These are phyloP conservation scores for Pestalotiopsis sp. DNA, from an alignment of 2,329 filamentous ascomycete species.

Conservation along the genomic window DNA sequence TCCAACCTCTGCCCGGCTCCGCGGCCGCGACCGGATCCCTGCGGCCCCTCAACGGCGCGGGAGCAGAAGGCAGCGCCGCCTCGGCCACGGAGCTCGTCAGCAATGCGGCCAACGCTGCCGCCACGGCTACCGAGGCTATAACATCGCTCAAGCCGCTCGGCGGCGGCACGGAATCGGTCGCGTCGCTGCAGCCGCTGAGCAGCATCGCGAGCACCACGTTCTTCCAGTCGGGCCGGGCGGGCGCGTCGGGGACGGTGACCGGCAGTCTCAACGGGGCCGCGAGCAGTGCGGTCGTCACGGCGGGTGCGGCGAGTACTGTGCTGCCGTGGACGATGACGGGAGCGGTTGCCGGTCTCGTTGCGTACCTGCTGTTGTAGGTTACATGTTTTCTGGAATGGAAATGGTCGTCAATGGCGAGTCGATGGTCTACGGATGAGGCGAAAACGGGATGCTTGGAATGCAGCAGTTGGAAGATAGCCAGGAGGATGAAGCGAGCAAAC, in stretches of 20 bases:
- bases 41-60: background rate
- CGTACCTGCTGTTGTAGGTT: background rate
- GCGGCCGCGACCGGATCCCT: background rate
- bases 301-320: background rate
- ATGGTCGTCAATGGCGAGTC: too few species aligned
- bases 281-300: background rate
- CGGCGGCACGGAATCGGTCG: background rate
- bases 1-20: background rate
- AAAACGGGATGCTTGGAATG: background rate
- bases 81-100: background rate
- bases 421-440: background rate
- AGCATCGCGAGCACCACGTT: background rate
- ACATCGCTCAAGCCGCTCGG: slow-evolving; percentile 8
- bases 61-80: background rate
- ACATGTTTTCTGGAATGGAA: background rate
- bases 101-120: background rate
- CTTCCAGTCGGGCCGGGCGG: background rate
- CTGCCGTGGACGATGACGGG: background rate
- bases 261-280: background rate
- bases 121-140: background rate
- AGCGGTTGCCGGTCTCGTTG: background rate
- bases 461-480: background rate
- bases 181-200: slow-evolving; percentile 6
- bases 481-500: background rate
- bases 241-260: background rate